Evolutionary conservation across 2,329 filamentous ascomycete species (phyloP).

Genomic region (Ophiosphaerella herpotricha): DNA sequence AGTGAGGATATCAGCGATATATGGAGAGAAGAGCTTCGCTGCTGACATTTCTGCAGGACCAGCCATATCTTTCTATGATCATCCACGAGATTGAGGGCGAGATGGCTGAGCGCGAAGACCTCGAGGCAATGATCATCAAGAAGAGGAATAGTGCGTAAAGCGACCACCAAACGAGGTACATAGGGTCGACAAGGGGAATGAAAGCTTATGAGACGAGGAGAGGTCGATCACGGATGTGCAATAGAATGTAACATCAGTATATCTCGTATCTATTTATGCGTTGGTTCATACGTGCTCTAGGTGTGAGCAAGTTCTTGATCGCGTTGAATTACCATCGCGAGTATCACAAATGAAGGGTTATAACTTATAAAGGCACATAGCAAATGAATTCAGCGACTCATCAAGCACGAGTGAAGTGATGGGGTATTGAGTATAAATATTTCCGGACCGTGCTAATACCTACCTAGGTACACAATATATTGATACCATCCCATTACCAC

Average conservation of each 20-base stretch:
- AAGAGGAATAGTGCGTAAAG: conserved; percentile 39
- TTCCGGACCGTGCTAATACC: too few species aligned
- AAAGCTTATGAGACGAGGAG: conserved; percentile 10
- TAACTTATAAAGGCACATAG: too few species aligned
- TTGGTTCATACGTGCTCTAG: neutral
- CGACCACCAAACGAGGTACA: conserved; percentile 31
- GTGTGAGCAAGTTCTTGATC: neutral
- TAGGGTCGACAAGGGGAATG: conserved; percentile 15
- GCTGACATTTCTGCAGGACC: conserved; percentile 57
- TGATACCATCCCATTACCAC: too few species aligned
- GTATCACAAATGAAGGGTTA: too few species aligned
- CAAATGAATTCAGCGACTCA: too few species aligned
- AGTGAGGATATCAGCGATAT: conserved; percentile 48
- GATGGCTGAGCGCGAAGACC: conserved; percentile 67
- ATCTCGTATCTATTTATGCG: conserved; percentile 19
- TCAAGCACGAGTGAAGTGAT: too few species aligned
- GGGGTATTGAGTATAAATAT: too few species aligned
- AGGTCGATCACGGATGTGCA: conserved; percentile 34
- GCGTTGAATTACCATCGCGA: too few species aligned
- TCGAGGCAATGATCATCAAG: conserved; percentile 68
- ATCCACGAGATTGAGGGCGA: conserved; percentile 72
- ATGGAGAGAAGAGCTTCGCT: neutral
- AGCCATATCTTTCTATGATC: conserved; percentile 67
- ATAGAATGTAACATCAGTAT: conserved; percentile 48
- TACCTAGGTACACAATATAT: too few species aligned